A percentile compares a stretch with the other conserved stretches of the same genome.
phyloP scores from a whole-genome alignment of 164 flowering plant species.

The Umbilicus rupestris region DNA sequence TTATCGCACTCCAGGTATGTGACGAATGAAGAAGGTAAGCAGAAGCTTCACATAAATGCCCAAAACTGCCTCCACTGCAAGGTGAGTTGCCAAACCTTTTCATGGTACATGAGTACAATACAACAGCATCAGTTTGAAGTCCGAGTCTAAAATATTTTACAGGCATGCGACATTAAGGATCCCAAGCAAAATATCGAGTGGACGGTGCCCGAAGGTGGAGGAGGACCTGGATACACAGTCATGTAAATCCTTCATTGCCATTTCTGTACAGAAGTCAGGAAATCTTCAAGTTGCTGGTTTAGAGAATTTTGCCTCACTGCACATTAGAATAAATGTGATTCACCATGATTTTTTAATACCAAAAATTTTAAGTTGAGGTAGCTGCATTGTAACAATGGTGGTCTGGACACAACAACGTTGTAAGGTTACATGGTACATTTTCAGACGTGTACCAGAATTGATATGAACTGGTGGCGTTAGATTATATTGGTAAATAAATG shows the following conservation, averaged over 20 bases:
- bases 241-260: conserved; percentile 40
- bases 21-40: conserved; percentile 49
- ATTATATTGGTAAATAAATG: neutral
- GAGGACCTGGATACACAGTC: conserved; percentile 86
- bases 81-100: conserved; percentile 25
- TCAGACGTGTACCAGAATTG: too few species aligned
- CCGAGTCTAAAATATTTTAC: conserved; percentile 8
- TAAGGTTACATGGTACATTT: too few species aligned
- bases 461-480: too few species aligned
- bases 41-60: conserved; percentile 83
- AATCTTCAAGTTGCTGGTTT: neutral
- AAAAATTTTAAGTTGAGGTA: too few species aligned
- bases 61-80: conserved; percentile 97
- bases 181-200: conserved; percentile 91
- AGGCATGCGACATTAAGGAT: conserved; percentile 98
- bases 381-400: too few species aligned
- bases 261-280: neutral
- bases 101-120: neutral
- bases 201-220: conserved; percentile 98
- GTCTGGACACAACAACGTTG: too few species aligned
- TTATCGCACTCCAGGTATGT: conserved; percentile 50
- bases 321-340: neutral
- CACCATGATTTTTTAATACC: too few species aligned
- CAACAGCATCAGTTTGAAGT: neutral
- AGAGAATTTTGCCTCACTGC: too few species aligned